These are phyloP conservation scores for Chlorella ohadii DNA, from an alignment of 139 green algal genomes.

Conservation along the genomic window DNA sequence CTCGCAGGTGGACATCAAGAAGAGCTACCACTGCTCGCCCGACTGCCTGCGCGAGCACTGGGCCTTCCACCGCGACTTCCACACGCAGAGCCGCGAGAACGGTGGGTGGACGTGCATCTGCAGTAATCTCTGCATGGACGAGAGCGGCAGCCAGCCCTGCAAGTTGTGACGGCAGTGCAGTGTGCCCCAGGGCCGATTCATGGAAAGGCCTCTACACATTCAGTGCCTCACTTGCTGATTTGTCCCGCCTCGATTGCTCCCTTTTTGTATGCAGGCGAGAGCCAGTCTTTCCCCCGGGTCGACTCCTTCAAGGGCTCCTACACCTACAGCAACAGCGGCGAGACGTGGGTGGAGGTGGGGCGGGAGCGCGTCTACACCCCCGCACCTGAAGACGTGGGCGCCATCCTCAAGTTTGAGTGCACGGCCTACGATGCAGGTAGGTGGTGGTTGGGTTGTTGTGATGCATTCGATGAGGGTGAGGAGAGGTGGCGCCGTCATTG, in stretches of 20 bases:
- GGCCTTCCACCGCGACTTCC: conserved; percentile 89
- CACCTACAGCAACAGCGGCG: conserved; percentile 68
- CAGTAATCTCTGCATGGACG: no score
- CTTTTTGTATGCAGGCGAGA: conserved; percentile 38
- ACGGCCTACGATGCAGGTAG: conserved; percentile 35
- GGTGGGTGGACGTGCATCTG: no score
- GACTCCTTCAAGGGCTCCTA: conserved; percentile 45
- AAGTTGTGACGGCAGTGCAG: no score
- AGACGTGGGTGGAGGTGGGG: conserved; percentile 87
- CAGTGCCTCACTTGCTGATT: no score
- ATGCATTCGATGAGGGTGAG: no score
- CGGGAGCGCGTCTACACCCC: conserved; percentile 81
- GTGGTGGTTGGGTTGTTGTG: not conserved
- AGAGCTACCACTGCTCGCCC: conserved; percentile 91
- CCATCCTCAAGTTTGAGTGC: conserved; percentile 90
- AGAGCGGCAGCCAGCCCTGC: no score
- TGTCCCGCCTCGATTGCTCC: no score
- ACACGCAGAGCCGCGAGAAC: conserved; percentile 69
- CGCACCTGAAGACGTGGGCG: conserved; percentile 86
- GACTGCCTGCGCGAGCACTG: conserved; percentile 94
- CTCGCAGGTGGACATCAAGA: conserved; percentile 60
- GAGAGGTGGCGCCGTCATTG: no score
- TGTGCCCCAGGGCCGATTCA: no score
- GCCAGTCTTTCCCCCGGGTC: conserved; percentile 44
- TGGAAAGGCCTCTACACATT: conserved; percentile 61